Base-by-base conservation (phyloP, 164 flowering plant species). In the Vitis labrusca region DNA sequence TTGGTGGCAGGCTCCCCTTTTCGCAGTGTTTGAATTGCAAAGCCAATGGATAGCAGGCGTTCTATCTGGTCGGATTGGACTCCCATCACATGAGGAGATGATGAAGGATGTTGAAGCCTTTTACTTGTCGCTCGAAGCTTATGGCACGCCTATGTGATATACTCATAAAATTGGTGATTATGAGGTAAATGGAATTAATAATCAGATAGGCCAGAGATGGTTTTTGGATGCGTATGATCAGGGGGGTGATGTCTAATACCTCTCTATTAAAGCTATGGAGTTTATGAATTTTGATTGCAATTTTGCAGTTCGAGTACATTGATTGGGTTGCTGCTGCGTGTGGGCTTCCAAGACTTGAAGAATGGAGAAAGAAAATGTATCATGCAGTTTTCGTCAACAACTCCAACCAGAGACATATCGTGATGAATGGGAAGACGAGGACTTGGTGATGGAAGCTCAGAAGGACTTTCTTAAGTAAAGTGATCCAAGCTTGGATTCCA, bases 11-110 rank as follows among this genome's bases (percentile, higher is more conserved):
- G 87, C 87, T 77, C n/a, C 78, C 54, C 97, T 97, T 64, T 92
- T 91, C 66, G 90, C 90, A 8, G 6, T 84, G 81, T 72, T 63
- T 80, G 98, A 94, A 79, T 64, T 83, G 17, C 97, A 94, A 80
- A 83, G 89, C 83, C 88, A 87, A 83, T 94, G 97, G 97, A 80
- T 94, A 19, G 93, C 98, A 8, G 84, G 91, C 51, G 73, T 78
- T 72, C 80, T 94, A 70, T 91, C 97, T 14, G 89, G 89, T 11
- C 80, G 85, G 56, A 64, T 91, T 70, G 27, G 63, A 10, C 92
- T 92, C 67, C 91, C 91, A 51, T 79, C 90, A 0, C 64, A 73
- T 58, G 78, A 85, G 53, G 89, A 88, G 71, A 94, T 94, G 94
- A 82, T 78, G 84, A 77, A 82, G 57, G 89, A 88, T 75, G 78